These are phyloP conservation scores for Phlebiopsis gigantea DNA, from an alignment of 768 basidiomycete species.

Conservation along the genomic window DNA sequence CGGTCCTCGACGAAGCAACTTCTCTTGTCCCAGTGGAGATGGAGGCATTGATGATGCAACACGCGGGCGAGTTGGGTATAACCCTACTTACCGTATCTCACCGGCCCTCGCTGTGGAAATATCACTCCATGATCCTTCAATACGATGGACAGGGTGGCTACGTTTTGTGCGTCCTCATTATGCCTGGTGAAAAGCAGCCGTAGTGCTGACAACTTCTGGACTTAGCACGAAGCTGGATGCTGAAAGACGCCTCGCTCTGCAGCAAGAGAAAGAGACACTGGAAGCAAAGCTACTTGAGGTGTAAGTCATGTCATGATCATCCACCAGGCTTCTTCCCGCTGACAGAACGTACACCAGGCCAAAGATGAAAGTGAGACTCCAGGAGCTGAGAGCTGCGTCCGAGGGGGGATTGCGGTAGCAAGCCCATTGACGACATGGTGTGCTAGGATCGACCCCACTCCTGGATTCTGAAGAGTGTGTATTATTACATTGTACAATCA, in stretches of 20 bases:
- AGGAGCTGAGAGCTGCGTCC: constrained; percentile 47
- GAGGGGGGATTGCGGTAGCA: constrained; percentile 14
- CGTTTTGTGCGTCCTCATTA: constrained; percentile 65
- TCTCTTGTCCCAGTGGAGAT: constrained; percentile 90
- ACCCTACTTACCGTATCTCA: constrained; percentile 94
- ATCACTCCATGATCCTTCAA: constrained; percentile 83
- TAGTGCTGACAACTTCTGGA: not conserved
- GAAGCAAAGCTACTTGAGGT: constrained; percentile 86
- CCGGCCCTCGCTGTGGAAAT: constrained; percentile 90
- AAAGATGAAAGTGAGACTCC: constrained; percentile 72
- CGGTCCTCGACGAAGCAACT: constrained; percentile 95
- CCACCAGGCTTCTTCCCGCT: not conserved
- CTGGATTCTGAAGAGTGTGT: not conserved
- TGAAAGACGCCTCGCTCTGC: constrained; percentile 81
- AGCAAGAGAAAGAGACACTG: constrained; percentile 90
- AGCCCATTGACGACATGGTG: not conserved
- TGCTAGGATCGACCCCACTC: not conserved
- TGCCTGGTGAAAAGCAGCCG: not conserved
- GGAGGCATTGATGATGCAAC: constrained; percentile 93
- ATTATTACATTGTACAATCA: not conserved
- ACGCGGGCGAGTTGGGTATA: constrained; percentile 81
- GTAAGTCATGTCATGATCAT: constrained; percentile 38
- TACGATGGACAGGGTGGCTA: constrained; percentile 95
- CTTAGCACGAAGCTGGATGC: constrained; percentile 82
- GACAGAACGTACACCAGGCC: constrained; percentile 42